Conservation (phyloP, 495 filamentous ascomycete genomes). For the Extremus antarcticus region DNA sequence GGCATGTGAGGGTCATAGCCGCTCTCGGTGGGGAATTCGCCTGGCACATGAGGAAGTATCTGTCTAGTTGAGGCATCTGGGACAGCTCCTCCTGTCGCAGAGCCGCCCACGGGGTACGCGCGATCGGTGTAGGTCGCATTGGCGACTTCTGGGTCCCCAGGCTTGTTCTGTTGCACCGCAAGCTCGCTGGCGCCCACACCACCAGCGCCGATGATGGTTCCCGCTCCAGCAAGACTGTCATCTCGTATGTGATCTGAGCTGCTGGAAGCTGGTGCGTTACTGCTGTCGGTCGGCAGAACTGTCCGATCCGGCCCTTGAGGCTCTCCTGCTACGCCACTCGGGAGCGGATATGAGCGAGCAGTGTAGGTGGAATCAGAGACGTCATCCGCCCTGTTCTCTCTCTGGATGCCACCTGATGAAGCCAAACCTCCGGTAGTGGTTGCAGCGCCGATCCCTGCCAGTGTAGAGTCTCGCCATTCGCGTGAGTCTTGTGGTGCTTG, state of each 20-base stretch:
- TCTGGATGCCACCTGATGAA: not conserved
- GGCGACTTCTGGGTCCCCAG: not conserved
- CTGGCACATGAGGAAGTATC: conserved; percentile 24
- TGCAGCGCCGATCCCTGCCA: not conserved
- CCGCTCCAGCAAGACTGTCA: not conserved
- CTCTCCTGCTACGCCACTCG: not conserved
- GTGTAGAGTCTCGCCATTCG: not conserved
- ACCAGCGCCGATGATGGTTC: not conserved
- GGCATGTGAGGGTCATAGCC: conserved; percentile 2
- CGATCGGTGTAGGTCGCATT: not conserved
- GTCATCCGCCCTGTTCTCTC: not conserved
- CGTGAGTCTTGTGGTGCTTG: not conserved
- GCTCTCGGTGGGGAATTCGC: conserved; percentile 16
- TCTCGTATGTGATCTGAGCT: not conserved
- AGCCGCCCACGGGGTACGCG: not conserved
- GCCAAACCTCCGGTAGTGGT: not conserved
- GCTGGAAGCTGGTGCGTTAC: not conserved
- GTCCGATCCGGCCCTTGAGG: not conserved
- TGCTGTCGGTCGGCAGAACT: not conserved
- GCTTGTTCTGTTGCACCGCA: not conserved
- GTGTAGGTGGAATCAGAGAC: conserved; percentile 1
- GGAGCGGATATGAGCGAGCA: not conserved
- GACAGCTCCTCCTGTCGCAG: conserved; percentile 18
- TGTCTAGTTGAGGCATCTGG: too few relatives aligned
- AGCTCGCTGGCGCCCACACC: not conserved